Evolutionary conservation across 768 basidiomycete genomes (phyloP), one percentile per base, ranked within the genome.

Genomic region (Sistotremastrum suecicum): DNA sequence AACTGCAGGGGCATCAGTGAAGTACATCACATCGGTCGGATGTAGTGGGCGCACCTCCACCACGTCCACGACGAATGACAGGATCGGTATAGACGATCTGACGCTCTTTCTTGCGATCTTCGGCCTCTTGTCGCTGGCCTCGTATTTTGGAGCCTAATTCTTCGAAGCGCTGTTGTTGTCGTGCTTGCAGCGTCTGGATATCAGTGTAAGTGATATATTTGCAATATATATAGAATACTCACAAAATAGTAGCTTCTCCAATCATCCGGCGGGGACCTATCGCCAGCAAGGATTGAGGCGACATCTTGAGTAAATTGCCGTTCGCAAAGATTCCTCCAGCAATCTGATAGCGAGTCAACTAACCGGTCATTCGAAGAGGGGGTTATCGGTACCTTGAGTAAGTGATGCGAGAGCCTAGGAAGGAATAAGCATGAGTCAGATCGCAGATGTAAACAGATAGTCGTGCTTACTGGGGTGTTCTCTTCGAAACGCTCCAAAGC

Each of bases 161-260:
- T 58, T 84, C 78, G 30, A 87, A 61, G 38, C 80, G 72, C 55
- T 68, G 65, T 8, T 76, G 70, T 58, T 86, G 83, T 39, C 68
- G 67, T 43, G 74, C 70, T 40, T 71, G 68, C 37, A 82, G 65
- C 34, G 63, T 56, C 80, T 86, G 54, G 41, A 45, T 29, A 10
- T 4, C 31, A 32, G 46, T 6, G 28, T 8, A 20, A 20, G 20
- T 20, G 20, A 20, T 20, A 20, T 20, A 20, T 32, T 11, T 5
- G 20, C 34, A 35, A 42, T 4, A 7, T 6, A 34, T 31, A 37
- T 35, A 39, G 31, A 6, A 9, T 9, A 61, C 81, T 44, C 56
- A 85, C 84, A 54, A 75, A 80, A 54, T 73, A 84, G 43, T 75
- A 70, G 42, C 76, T 72, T 53, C 71, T 76, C 84, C 83, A 87